Evolutionary conservation across 306 rosid species (phyloP).

Genomic region (Sophora flavescens): DNA sequence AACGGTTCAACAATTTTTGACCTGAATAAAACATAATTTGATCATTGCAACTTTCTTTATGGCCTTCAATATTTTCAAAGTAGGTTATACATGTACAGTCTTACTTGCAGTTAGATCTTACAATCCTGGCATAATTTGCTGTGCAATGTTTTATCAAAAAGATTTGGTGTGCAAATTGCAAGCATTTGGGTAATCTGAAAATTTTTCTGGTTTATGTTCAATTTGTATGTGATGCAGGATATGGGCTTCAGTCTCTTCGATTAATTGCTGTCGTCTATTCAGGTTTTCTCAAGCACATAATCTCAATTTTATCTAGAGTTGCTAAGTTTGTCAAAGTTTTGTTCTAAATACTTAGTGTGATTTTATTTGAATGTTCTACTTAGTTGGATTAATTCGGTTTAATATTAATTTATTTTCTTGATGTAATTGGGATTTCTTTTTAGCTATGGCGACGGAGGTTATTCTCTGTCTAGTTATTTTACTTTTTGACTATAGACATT

Average conservation of each 20-base stretch:
- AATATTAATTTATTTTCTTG: conserved; percentile 30
- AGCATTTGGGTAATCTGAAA: not conserved
- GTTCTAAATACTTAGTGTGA: conserved; percentile 24
- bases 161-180: not conserved
- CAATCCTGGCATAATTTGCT: not conserved
- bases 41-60: not conserved
- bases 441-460: not conserved
- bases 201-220: conserved; percentile 28
- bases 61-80: not conserved
- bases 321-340: conserved; percentile 41
- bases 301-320: conserved; percentile 20
- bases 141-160: not conserved
- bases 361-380: conserved; percentile 1
- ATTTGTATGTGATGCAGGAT: conserved; percentile 66
- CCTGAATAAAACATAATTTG: not conserved
- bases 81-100: not conserved
- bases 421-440: conserved; percentile 32
- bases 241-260: conserved; percentile 89
- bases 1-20: not conserved
- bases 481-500: not conserved
- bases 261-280: conserved; percentile 44
- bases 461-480: not conserved
- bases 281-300: not conserved
- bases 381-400: conserved; percentile 28
- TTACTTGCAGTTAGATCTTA: not conserved